Conservation (phyloP, 352 stramenopile species). For the Phytophthora megakarya region DNA sequence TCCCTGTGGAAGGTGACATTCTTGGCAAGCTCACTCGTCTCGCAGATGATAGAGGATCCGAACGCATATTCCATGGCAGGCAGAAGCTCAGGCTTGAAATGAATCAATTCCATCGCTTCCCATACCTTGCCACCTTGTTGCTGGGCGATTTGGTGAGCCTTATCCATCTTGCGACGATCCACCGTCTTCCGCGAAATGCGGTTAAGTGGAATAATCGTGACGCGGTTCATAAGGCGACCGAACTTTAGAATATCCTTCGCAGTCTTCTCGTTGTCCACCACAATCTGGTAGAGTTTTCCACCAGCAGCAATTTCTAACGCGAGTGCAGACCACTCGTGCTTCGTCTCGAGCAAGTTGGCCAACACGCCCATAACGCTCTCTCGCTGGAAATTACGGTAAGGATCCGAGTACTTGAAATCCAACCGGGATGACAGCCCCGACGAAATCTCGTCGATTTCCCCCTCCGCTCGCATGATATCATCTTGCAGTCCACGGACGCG, state of each 20-base stretch:
- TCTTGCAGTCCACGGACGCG: conserved; percentile 66
- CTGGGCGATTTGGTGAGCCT: conserved; percentile 83
- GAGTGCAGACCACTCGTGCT: conserved; percentile 92
- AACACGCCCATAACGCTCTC: conserved; percentile 97
- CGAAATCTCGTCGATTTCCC: conserved; percentile 92
- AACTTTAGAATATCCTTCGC: conserved; percentile 98
- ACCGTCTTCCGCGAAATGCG: conserved; percentile 92
- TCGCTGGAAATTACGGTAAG: conserved; percentile 94
- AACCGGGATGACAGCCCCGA: conserved; percentile 95
- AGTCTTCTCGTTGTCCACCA: conserved; percentile 98
- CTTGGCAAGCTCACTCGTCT: conserved; percentile 92
- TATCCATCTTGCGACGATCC: conserved; percentile 75
- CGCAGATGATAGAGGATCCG: conserved; percentile 97
- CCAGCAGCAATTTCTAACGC: conserved; percentile 98
- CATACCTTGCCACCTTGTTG: conserved; percentile 91
- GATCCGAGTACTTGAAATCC: conserved; percentile 97
- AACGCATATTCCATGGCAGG: conserved; percentile 99
- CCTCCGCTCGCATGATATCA: conserved; percentile 68
- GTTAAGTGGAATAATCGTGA: conserved; percentile 99
- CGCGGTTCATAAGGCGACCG: conserved; percentile 94
- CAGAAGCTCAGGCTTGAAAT: conserved; percentile 95
- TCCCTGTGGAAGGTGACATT: conserved; percentile 89
- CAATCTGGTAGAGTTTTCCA: conserved; percentile 98
- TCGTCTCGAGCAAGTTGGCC: conserved; percentile 95
- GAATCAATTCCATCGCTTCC: conserved; percentile 96